Base-by-base conservation (phyloP, 306 rosid genomes). In the Acacia crassicarpa region DNA sequence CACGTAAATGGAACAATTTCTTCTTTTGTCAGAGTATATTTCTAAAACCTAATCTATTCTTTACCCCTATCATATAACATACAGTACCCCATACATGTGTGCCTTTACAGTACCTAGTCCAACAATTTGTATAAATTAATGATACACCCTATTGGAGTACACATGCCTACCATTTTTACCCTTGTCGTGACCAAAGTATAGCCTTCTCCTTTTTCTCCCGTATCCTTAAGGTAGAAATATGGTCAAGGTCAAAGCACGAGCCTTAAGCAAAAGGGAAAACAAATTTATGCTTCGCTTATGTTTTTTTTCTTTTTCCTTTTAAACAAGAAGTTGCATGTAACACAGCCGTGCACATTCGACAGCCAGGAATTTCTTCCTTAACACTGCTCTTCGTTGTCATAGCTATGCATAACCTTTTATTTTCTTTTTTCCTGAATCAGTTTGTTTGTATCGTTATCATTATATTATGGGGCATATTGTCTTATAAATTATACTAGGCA, bases 21-120 rank as follows among this genome's bases (percentile, higher is more conserved):
- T 86, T 81, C 79, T 85, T 77, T 63, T 81, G 67, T 83, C 80
- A 84, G 69, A 19, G 12, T 74, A 53, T 83, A 12, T 9, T 65
- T 61, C 3, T 53, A 56, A 19, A 80, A 10, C 77, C 46, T 38
- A 79, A 63, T 62, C 30, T 79, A 41, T 25, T 56, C 66, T 33
- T 38, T 54, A 69, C 46, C 68, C 66, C 77, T 66, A 13, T 25
- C 15, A 13, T 25, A 6, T 38, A 38, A 38, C 16, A 9, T 12
- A 35, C n/a, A 27, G 68, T n/a, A 51, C 53, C 58, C 30, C 27
- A 33, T 6, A 51, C 30, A 46, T 35, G 49, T 1, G 30, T 53
- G 56, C 6, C 66, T 78, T 22, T 68, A 68, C 56, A 11, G 74
- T 67, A 23, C 58, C 69, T 38, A 22, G 66, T 32, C 35, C 38